phyloP scores from a whole-genome alignment of 2,329 filamentous ascomycete species.

The Ciborinia camelliae region DNA sequence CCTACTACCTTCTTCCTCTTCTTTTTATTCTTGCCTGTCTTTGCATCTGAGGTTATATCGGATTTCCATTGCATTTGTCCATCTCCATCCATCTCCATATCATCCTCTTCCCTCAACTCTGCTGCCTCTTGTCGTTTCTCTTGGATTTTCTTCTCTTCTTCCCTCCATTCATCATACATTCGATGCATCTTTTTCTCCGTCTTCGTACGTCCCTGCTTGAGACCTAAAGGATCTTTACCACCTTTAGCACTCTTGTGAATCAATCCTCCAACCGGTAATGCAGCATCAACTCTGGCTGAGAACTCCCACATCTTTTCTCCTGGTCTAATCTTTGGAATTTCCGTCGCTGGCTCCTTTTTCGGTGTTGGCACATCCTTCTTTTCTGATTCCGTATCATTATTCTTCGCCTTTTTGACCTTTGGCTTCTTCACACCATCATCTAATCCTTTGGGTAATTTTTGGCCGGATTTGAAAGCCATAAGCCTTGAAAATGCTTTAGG shows the following conservation, averaged over 20 bases:
- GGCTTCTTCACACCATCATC: constrained; percentile 60
- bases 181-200: constrained; percentile 83
- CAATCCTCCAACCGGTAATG: constrained; percentile 72
- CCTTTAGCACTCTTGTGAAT: constrained; percentile 57
- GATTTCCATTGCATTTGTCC: constrained; percentile 53
- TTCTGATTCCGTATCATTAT: constrained; percentile 20
- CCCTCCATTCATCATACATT: constrained; percentile 73
- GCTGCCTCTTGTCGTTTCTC: constrained; percentile 33
- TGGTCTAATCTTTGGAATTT: constrained; percentile 68
- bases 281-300: constrained; percentile 75
- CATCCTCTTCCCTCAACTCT: constrained; percentile 37
- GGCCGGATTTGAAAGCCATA: constrained; percentile 70
- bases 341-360: constrained; percentile 31
- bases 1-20: constrained; percentile 44
- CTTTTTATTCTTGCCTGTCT: constrained; percentile 24
- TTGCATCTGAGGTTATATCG: constrained; percentile 51
- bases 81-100: constrained; percentile 33
- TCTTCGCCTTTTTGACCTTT: constrained; percentile 36
- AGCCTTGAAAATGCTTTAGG: constrained; percentile 83
- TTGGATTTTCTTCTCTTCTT: constrained; percentile 55
- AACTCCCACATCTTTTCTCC: constrained; percentile 84
- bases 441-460: constrained; percentile 59
- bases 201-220: constrained; percentile 69
- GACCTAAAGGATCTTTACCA: constrained; percentile 60
- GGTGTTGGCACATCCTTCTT: constrained; percentile 22